Base-by-base conservation (phyloP, 2,329 filamentous ascomycete species). In the Claviceps fusiformis region DNA sequence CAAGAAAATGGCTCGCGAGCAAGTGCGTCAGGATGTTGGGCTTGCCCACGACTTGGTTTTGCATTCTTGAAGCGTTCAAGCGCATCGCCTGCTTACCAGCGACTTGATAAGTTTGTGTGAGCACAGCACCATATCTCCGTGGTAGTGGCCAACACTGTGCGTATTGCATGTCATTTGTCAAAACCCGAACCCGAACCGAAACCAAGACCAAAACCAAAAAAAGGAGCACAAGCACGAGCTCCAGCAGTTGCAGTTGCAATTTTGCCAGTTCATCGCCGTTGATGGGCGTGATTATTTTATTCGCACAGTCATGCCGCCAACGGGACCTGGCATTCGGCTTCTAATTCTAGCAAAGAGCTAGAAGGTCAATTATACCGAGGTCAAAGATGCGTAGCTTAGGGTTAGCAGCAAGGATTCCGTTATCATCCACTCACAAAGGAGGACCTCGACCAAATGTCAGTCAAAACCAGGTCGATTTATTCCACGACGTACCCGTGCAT, bases 401-500 rank as follows among this genome's bases (percentile, higher is more conserved):
- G 15, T 41, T 13, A 39, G 13, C 37, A 39, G 11, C 37, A 33
- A 33, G 31, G 31, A 33, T 33, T 33, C 2, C 35, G 2, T 37
- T 3, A 37, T 37, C 17, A 15, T 19, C 43, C 8, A 29, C 31
- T 15, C 54, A 19, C 9, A 31, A 45, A 43, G 43, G 33, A 13
- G 13, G 24, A 24, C 29, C 13, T 45, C 27, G 31, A 48, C 10
- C 13, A 5, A 44, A 17, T 24, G 17, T 37, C 31, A 5, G 27
- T 35, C 41, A 41, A 41, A 17, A n/a, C 5, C 5, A n/a, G 5
- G 39, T 41, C 39, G 50, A 51, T 35, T 37, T 31, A 17, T 33
- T 46, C 5, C 33, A 52, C 27, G 8, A 19, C 9, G 11, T 43
- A 62, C 59, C 57, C 60, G 58, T 67, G 67, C 67, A 68, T 69